Conservation (phyloP, 2,329 filamentous ascomycete genomes). For the Simplicillium sp. region DNA sequence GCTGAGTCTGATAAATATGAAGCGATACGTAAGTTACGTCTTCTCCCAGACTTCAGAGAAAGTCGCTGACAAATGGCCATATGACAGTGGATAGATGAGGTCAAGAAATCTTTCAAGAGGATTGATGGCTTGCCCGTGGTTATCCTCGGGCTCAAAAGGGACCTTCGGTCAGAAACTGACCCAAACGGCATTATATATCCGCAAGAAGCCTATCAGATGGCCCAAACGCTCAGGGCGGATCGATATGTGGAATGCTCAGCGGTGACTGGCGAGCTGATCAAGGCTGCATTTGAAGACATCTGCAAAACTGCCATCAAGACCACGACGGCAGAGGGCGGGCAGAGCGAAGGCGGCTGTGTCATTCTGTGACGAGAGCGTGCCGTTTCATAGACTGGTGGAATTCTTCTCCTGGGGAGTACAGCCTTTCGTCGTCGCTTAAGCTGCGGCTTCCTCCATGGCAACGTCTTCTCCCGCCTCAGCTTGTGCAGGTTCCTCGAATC, state of each 20-base stretch:
- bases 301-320: slow-evolving; percentile 45
- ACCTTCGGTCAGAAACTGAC: slow-evolving; percentile 47
- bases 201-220: slow-evolving; percentile 46
- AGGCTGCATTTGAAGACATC: slow-evolving; percentile 50
- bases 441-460: slow-evolving; percentile 25
- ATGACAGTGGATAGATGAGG: slow-evolving; percentile 46
- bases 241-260: slow-evolving; percentile 57
- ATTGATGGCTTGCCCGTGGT: slow-evolving; percentile 43
- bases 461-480: slow-evolving; percentile 21
- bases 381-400: no score
- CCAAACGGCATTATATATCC: slow-evolving; percentile 53
- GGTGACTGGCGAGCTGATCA: slow-evolving; percentile 47
- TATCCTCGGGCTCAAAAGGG: slow-evolving; percentile 51
- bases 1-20: slow-evolving; percentile 47
- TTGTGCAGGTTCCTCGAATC: slow-evolving; percentile 25
- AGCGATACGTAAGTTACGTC: slow-evolving; percentile 36
- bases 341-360: slow-evolving; percentile 46
- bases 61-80: background rate
- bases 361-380: slow-evolving; percentile 28
- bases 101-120: slow-evolving; percentile 35
- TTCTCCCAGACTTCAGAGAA: background rate
- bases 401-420: no score
- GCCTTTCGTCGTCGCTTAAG: slow-evolving; percentile 13
- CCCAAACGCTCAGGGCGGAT: slow-evolving; percentile 50
- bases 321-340: slow-evolving; percentile 34